phyloP scores from a whole-genome alignment of 495 filamentous ascomycete genomes.

The Penicillium maclennaniae region DNA sequence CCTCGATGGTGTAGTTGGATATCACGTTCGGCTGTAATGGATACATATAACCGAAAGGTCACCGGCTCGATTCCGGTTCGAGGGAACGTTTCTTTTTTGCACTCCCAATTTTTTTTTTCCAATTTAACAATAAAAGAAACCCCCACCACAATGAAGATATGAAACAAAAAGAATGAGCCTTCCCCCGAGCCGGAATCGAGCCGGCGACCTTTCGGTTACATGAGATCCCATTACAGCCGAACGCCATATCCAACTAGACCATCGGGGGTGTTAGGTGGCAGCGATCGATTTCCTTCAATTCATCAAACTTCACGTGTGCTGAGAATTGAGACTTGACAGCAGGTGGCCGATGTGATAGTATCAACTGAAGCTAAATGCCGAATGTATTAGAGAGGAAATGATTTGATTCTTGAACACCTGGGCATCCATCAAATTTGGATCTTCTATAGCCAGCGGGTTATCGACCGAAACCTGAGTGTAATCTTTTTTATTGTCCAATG shows the following conservation, averaged over 20 bases:
- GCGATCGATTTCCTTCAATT: not conserved
- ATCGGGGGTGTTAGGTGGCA: not conserved
- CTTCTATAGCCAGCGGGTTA: too few species aligned
- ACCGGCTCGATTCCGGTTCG: conserved; percentile 8
- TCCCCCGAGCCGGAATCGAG: not conserved
- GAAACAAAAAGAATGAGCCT: not conserved
- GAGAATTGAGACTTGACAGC: not conserved
- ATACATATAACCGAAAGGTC: conserved; percentile 8
- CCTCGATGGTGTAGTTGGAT: not conserved
- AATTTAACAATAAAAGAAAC: too few species aligned
- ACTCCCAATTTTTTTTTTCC: not conserved
- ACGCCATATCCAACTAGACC: not conserved
- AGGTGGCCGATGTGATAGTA: not conserved
- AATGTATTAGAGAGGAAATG: too few species aligned
- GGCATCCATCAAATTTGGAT: too few species aligned
- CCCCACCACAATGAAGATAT: not conserved
- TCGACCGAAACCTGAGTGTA: too few species aligned
- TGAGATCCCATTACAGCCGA: not conserved
- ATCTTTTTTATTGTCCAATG: too few species aligned
- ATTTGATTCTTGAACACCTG: too few species aligned
- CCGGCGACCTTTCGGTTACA: not conserved
- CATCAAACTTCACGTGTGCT: not conserved
- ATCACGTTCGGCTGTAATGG: conserved; percentile 9
- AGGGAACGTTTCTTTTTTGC: not conserved
- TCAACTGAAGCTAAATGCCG: not conserved